These are phyloP conservation scores for Hydnomerulius pinastri DNA, from an alignment of 768 basidiomycete genomes.

Conservation along the genomic window DNA sequence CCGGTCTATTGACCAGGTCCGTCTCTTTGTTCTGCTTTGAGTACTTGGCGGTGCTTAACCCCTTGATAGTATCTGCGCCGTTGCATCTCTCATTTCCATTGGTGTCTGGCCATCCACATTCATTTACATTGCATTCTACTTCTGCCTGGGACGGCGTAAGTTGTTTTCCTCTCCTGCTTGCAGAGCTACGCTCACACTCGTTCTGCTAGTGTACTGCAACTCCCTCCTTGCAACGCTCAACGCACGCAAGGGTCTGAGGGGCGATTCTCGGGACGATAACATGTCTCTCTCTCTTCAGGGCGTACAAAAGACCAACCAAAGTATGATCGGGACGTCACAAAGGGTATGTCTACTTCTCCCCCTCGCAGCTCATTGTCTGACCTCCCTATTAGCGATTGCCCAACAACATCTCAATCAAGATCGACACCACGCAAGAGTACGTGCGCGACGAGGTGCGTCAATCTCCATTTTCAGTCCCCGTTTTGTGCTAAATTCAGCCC, in stretches of 20 bases:
- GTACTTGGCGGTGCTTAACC: conserved; percentile 11
- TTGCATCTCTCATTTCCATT: conserved; percentile 56
- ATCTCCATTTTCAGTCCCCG: too few species aligned
- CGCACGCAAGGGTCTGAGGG: conserved; percentile 49
- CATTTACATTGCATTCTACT: conserved; percentile 62
- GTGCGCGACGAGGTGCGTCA: conserved; percentile 39
- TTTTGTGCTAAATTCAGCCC: not conserved
- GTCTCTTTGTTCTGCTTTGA: not conserved
- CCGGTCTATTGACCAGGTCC: conserved; percentile 34
- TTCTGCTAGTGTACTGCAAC: conserved; percentile 53
- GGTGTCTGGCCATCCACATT: conserved; percentile 45
- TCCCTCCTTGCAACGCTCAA: conserved; percentile 63
- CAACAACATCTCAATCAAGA: conserved; percentile 63
- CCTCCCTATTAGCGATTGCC: conserved; percentile 21
- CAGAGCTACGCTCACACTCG: not conserved
- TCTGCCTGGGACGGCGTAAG: conserved; percentile 59
- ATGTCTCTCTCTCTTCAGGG: conserved; percentile 27
- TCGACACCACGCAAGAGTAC: conserved; percentile 60
- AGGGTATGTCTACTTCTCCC: conserved; percentile 5
- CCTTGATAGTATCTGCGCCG: conserved; percentile 46
- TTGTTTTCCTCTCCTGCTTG: conserved; percentile 6
- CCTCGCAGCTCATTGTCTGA: not conserved
- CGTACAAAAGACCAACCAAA: conserved; percentile 22
- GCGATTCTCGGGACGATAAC: conserved; percentile 4
- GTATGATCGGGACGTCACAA: conserved; percentile 9